These are phyloP conservation scores for Millerozyma miso DNA, from an alignment of 805 yeast genomes.

Conservation along the genomic window DNA sequence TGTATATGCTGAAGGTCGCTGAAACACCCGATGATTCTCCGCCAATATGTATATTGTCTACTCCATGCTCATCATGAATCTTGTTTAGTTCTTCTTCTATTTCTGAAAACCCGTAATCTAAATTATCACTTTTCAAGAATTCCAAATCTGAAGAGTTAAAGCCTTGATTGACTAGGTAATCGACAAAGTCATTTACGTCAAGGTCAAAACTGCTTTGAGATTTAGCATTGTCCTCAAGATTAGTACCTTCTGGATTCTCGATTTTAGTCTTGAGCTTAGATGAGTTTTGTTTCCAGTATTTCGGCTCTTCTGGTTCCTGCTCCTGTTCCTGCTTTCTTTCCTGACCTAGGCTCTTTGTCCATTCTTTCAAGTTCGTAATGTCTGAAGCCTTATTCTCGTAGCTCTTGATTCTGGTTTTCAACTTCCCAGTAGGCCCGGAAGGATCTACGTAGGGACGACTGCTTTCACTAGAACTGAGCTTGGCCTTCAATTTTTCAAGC, in stretches of 20 bases:
- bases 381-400: slow-evolving; percentile 22
- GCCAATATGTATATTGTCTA: slow-evolving; percentile 22
- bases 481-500: not conserved
- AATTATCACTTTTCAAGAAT: slow-evolving; percentile 20
- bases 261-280: not conserved
- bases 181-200: slow-evolving; percentile 27
- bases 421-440: slow-evolving; percentile 5
- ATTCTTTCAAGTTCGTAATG: slow-evolving; percentile 20
- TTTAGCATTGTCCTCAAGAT: not conserved
- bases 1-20: not conserved
- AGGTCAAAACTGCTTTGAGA: slow-evolving; percentile 8
- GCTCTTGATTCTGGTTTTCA: slow-evolving; percentile 23
- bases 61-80: slow-evolving; percentile 16
- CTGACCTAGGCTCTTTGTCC: slow-evolving; percentile 7
- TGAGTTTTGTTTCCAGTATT: slow-evolving; percentile 1
- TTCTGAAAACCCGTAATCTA: slow-evolving; percentile 35
- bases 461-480: slow-evolving; percentile 3
- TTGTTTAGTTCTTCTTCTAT: slow-evolving; percentile 34
- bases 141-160: slow-evolving; percentile 23
- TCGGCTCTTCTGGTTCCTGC: slow-evolving; percentile 1
- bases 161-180: slow-evolving; percentile 27
- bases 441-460: not conserved
- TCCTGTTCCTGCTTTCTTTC: slow-evolving; percentile 3
- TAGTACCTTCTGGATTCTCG: slow-evolving; percentile 13
- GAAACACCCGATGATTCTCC: slow-evolving; percentile 12